These are phyloP conservation scores for Brassica balearica DNA, from an alignment of 441 rosid species.

Conservation along the genomic window DNA sequence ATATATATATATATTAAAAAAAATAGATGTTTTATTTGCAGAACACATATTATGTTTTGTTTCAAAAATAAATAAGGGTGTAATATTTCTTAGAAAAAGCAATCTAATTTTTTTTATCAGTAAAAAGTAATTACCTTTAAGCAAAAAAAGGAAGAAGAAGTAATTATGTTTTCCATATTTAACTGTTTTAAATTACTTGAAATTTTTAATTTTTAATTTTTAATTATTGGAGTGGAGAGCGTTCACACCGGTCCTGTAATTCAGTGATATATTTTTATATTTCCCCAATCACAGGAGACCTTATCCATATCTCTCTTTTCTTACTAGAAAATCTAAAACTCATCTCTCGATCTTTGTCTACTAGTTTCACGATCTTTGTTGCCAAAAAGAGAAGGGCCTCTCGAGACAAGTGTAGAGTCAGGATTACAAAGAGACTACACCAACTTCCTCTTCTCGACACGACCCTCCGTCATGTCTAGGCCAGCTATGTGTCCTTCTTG, in stretches of 20 bases:
- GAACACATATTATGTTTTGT: not conserved
- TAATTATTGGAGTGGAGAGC: not conserved
- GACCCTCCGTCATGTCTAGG: conserved; percentile 41
- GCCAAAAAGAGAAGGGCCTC: conserved; percentile 40
- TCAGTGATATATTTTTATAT: conserved; percentile 12
- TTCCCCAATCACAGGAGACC: conserved; percentile 40
- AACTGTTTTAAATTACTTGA: conserved; percentile 2
- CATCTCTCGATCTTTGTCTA: conserved; percentile 16
- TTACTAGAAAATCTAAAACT: conserved; percentile 22
- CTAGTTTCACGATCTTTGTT: conserved; percentile 37
- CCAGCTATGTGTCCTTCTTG: conserved; percentile 39
- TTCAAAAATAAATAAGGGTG: not conserved
- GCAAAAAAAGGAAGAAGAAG: too few relatives aligned
- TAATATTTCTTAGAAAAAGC: not conserved
- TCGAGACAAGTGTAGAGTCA: conserved; percentile 48
- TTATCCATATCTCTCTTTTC: conserved; percentile 38
- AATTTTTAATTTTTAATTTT: not conserved
- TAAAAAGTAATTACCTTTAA: not conserved
- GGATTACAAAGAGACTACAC: conserved; percentile 30
- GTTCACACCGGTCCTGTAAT: conserved; percentile 25
- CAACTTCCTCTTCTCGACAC: conserved; percentile 46
- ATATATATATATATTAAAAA: too few relatives aligned
- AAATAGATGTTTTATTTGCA: not conserved
- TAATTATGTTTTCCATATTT: not conserved
- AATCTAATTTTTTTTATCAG: not conserved